Conservation (phyloP, 371 early-diverging fungal genomes). For the Umbelopsis sp. region DNA sequence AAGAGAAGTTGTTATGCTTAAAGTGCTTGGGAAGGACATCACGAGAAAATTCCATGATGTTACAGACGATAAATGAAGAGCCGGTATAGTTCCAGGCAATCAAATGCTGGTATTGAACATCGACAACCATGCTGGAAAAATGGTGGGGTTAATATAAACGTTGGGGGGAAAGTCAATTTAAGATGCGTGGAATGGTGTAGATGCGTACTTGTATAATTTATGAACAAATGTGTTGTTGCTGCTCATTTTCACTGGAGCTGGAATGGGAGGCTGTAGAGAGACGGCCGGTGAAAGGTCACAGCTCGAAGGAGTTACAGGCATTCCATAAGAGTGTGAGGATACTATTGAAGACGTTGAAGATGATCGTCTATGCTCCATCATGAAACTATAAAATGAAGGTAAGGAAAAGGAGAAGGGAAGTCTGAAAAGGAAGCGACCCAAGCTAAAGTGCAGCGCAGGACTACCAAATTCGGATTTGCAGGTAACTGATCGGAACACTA, state of each 20-base stretch:
- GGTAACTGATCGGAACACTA: not conserved
- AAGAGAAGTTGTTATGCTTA: conserved; percentile 88
- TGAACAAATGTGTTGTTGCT: conserved; percentile 15
- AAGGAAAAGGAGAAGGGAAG: not conserved
- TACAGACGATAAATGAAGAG: conserved; percentile 89
- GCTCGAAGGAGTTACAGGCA: conserved; percentile 8
- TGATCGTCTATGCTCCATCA: conserved; percentile 11
- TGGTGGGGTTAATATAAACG: not conserved
- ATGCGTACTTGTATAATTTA: conserved; percentile 12
- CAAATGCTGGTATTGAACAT: conserved; percentile 77
- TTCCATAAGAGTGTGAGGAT: not conserved
- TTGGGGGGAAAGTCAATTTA: not conserved
- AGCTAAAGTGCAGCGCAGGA: not conserved
- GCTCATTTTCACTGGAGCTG: conserved; percentile 17
- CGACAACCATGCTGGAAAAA: conserved; percentile 74
- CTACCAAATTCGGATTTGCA: conserved; percentile 11
- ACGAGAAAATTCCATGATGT: conserved; percentile 82
- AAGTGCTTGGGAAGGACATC: conserved; percentile 84
- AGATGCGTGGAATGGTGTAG: not conserved
- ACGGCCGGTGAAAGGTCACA: conserved; percentile 5
- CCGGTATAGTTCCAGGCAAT: conserved; percentile 87
- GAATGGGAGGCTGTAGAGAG: conserved; percentile 10
- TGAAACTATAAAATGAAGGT: not conserved
- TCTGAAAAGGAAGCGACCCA: not conserved
- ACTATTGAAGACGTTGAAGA: conserved; percentile 10